These are phyloP conservation scores for Collybiopsis luxurians DNA, from an alignment of 768 basidiomycete genomes.

Conservation along the genomic window DNA sequence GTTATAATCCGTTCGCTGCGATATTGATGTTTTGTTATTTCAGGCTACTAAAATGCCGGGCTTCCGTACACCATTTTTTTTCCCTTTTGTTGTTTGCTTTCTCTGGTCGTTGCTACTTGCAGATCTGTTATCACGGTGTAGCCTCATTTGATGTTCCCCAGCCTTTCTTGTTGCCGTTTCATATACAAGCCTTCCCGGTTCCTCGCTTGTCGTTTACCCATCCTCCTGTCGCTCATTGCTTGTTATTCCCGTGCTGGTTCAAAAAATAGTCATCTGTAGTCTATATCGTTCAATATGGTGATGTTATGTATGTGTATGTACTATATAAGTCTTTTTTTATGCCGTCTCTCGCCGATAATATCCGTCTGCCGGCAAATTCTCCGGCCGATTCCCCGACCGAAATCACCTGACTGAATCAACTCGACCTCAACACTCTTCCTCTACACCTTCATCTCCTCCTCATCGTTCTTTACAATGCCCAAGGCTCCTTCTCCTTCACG, in stretches of 20 bases:
- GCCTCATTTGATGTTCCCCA: constrained; percentile 6
- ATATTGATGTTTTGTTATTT: too few relatives aligned
- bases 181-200: constrained; percentile 5
- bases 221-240: constrained; percentile 7
- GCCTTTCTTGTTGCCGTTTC: constrained; percentile 1
- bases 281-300: constrained; percentile 1
- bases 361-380: too few relatives aligned
- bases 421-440: too few relatives aligned
- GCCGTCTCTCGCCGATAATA: too few relatives aligned
- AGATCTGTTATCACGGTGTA: constrained; percentile 7
- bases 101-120: constrained; percentile 3
- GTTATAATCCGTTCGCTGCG: too few relatives aligned
- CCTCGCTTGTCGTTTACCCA: constrained; percentile 5
- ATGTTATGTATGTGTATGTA: constrained; percentile 4
- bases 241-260: constrained; percentile 5
- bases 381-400: too few relatives aligned
- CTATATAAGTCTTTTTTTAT: neutral
- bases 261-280: neutral
- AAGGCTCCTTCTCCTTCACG: neutral
- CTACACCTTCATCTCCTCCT: neutral
- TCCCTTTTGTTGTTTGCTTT: constrained; percentile 7
- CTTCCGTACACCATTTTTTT: neutral
- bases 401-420: neutral
- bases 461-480: neutral
- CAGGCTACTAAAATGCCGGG: constrained; percentile 24